phyloP scores from a whole-genome alignment of 2,329 filamentous ascomycete genomes.

The Fusarium oligoseptatum region DNA sequence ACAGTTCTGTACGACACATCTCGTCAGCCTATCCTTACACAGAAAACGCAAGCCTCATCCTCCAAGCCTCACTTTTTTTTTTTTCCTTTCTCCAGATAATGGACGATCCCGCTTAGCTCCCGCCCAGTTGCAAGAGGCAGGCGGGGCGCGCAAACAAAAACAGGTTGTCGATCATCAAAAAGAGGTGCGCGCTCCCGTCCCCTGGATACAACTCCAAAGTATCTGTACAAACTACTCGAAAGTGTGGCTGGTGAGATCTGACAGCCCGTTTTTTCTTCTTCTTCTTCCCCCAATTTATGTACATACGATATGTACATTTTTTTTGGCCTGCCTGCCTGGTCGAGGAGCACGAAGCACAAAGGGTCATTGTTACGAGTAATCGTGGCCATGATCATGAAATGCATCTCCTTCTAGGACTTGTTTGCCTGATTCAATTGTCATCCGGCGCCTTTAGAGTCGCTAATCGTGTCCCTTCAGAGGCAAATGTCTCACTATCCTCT shows the following conservation, averaged over 20 bases:
- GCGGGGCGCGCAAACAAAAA: slow-evolving; percentile 8
- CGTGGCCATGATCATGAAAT: background rate
- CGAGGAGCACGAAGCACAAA: background rate
- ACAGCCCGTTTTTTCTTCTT: background rate
- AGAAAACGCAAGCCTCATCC: background rate
- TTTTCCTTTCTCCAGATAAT: background rate
- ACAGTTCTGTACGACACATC: background rate
- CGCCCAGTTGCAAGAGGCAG: background rate
- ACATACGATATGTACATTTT: background rate
- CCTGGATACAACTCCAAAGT: background rate
- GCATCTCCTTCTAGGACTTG: background rate
- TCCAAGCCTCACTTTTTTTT: background rate
- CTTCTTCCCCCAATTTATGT: background rate
- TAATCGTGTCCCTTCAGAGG: background rate
- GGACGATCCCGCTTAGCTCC: slow-evolving; percentile 7
- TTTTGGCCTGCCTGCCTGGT: background rate
- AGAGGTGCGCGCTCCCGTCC: slow-evolving; percentile 18
- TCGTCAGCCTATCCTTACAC: background rate
- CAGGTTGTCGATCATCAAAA: background rate
- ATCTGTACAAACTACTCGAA: background rate
- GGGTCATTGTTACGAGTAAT: background rate
- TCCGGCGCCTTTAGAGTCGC: background rate
- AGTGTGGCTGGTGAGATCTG: slow-evolving; percentile 41
- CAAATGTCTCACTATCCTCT: slow-evolving; percentile 24
- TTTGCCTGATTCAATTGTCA: background rate